Evolutionary conservation across 148 eudicot genomes (phyloP).

Genomic region (Rhododendron henanense): DNA sequence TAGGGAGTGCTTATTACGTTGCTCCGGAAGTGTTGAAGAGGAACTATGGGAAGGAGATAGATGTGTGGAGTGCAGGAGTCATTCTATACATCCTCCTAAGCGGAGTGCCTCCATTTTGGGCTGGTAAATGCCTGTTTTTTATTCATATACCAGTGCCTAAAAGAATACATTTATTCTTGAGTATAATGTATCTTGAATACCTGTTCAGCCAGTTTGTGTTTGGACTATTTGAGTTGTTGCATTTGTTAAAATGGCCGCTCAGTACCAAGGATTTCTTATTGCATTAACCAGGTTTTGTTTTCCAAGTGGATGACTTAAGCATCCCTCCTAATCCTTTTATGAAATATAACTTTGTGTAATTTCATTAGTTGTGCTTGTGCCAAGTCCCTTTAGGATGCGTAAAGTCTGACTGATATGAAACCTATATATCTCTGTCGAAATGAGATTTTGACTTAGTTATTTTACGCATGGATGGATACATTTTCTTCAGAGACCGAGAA

Average conservation of each 20-base stretch:
- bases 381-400: neutral
- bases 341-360: neutral
- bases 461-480: neutral
- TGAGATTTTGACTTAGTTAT: neutral
- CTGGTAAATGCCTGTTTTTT: constrained; percentile 33
- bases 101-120: constrained; percentile 94
- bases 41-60: constrained; percentile 78
- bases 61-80: constrained; percentile 96
- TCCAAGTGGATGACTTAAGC: neutral
- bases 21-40: constrained; percentile 79
- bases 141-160: neutral
- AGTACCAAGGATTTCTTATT: neutral
- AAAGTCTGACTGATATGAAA: neutral
- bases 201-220: neutral
- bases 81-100: constrained; percentile 79
- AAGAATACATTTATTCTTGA: neutral
- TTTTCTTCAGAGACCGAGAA: constrained; percentile 65
- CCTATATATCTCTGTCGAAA: neutral
- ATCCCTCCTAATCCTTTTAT: neutral
- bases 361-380: neutral
- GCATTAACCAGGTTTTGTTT: neutral
- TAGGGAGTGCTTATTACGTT: constrained; percentile 86
- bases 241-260: neutral
- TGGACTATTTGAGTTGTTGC: neutral
- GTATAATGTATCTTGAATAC: no score